Conservation (phyloP, 441 rosid genomes). For the Manihot esculenta region DNA sequence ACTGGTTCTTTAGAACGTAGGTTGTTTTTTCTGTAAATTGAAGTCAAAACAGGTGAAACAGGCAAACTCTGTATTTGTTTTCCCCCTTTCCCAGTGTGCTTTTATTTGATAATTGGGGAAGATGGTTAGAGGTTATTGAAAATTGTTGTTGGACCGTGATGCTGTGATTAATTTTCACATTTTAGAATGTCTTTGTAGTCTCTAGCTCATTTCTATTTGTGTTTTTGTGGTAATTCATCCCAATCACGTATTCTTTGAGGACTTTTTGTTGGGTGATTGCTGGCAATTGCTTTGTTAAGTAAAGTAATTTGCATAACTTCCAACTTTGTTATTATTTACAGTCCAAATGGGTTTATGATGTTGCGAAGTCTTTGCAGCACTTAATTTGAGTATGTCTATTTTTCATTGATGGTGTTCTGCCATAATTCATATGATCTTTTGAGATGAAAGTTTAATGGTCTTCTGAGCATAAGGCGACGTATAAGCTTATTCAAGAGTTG, state of each 20-base stretch:
- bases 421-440: neutral
- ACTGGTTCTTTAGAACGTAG: conserved; percentile 19
- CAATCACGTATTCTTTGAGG: neutral
- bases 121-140: neutral
- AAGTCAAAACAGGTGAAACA: conserved; percentile 15
- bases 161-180: neutral
- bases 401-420: neutral
- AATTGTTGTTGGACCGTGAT: neutral
- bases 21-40: conserved; percentile 23
- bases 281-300: no score
- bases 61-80: conserved; percentile 7
- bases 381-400: neutral
- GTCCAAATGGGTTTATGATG: neutral
- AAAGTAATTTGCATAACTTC: neutral
- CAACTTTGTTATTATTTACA: neutral
- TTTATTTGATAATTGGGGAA: neutral
- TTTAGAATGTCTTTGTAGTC: neutral
- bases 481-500: neutral
- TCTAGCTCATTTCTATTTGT: neutral
- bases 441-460: no score
- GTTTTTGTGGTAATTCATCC: neutral
- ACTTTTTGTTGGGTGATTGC: no score
- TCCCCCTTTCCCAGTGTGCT: neutral
- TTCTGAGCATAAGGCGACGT: neutral
- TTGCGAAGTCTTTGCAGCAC: neutral